Conservation (phyloP, 2,329 filamentous ascomycete species). For the Neocatenulostroma microsporum region DNA sequence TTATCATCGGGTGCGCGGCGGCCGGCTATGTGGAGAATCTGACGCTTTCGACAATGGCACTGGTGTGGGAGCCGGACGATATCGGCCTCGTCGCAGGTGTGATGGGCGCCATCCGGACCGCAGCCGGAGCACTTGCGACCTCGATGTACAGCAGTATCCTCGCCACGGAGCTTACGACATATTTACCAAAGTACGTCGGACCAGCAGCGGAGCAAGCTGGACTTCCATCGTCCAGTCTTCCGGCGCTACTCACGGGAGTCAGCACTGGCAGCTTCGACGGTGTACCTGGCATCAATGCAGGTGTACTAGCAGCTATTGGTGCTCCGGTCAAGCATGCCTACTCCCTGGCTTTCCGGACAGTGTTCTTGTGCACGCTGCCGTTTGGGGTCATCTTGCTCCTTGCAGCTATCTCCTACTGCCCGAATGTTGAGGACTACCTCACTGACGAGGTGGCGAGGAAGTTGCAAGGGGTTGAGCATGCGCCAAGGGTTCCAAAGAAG, state of each 20-base stretch:
- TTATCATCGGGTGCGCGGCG: slow-evolving; percentile 9
- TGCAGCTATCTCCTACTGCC: slow-evolving; percentile 10
- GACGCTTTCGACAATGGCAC: slow-evolving; percentile 11
- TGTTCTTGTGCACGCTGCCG: slow-evolving; percentile 12
- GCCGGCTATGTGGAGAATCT: slow-evolving; percentile 13
- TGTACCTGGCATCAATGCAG: slow-evolving; percentile 7
- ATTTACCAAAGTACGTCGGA: slow-evolving; percentile 8
- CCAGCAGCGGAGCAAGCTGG: slow-evolving; percentile 9
- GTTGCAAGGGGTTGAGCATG: slow-evolving; percentile 7
- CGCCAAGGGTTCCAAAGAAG: not conserved
- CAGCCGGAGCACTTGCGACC: slow-evolving; percentile 10
- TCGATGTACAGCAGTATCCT: slow-evolving; percentile 14
- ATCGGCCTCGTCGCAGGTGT: slow-evolving; percentile 13
- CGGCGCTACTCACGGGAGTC: slow-evolving; percentile 9
- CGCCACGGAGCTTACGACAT: slow-evolving; percentile 7
- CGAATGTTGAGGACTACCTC: slow-evolving; percentile 13
- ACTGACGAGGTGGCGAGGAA: slow-evolving; percentile 13
- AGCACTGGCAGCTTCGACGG: slow-evolving; percentile 5
- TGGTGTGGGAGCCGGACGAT: slow-evolving; percentile 14
- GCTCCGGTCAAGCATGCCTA: slow-evolving; percentile 10
- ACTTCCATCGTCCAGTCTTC: slow-evolving; percentile 10
- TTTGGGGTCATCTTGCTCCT: slow-evolving; percentile 11
- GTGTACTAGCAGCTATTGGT: slow-evolving; percentile 4
- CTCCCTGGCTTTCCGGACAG: slow-evolving; percentile 10
- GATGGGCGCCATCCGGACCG: slow-evolving; percentile 9